Conservation (phyloP, 2,329 filamentous ascomycete genomes). For the Cytospora piceae region DNA sequence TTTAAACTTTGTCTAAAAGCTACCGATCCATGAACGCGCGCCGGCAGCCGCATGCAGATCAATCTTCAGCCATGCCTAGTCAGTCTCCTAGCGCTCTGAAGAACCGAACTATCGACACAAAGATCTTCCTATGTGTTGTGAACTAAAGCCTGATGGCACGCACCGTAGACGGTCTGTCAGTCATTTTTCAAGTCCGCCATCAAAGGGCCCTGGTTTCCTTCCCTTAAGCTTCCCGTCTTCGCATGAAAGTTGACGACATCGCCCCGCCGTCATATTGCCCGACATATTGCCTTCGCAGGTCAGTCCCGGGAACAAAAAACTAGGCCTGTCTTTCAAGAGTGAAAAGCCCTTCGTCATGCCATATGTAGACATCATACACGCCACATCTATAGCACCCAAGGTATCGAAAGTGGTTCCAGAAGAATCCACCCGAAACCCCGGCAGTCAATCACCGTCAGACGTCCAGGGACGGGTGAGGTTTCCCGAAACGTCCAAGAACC, state of each 20-base stretch:
- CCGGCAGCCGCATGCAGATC: background rate
- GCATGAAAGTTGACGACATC: background rate
- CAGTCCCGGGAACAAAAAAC: background rate
- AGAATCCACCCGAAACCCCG: background rate
- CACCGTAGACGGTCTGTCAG: background rate
- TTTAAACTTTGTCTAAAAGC: background rate
- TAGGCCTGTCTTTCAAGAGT: background rate
- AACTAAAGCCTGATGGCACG: background rate
- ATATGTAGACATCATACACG: constrained; percentile 16
- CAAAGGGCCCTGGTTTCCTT: background rate
- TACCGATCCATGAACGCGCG: background rate
- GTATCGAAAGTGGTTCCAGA: constrained; percentile 13
- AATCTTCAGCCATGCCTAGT: background rate
- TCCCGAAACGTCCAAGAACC: background rate
- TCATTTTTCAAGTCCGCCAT: background rate
- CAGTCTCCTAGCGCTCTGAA: background rate
- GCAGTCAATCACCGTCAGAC: background rate
- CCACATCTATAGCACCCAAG: background rate
- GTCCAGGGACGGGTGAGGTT: background rate
- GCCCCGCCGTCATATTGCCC: no score
- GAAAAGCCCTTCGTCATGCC: constrained; percentile 18
- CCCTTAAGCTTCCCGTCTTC: background rate
- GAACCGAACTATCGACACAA: background rate
- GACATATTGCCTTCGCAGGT: background rate
- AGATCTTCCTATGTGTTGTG: background rate